Base-by-base conservation (phyloP, 768 basidiomycete species). In the Suillus placidus region DNA sequence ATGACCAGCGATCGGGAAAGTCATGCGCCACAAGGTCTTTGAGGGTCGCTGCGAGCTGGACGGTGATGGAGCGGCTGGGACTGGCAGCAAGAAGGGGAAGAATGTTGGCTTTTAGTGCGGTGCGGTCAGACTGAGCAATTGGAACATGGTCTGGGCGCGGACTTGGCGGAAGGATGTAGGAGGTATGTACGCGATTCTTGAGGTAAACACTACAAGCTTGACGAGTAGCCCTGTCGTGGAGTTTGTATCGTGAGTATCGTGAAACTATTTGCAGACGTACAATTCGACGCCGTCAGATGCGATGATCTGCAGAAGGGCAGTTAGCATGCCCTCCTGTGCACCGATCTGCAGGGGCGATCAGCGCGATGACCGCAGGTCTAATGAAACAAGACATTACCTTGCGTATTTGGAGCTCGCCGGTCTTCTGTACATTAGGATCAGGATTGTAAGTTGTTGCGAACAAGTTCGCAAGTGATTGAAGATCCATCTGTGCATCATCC, bases 161-260 rank as follows among this genome's bases (percentile, higher is more conserved):
- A 37, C 64, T 64, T 40, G 68, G 61, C 52, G 62, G 58, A 71
- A 87, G 71, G 67, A 82, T 75, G 74, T 94, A 96, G 23, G 83
- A 83, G 6, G 83, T 81, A 64, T 86, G 84, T 66, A 96, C 87
- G 71, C 95, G 90, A 76, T 97, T 97, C 79, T 97, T 97, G 71
- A 96, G 83, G 85, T 90, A 97, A 26, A 97, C 92, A 16, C 90
- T 84, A 69, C 91, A 89, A 0, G 94, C 90, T 71, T 95, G 93
- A 47, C 93, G 91, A 63, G 90, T 93, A 32, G 92, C 84, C 64
- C 92, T 94, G 75, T 32, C 12, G 34, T 63, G 2, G 30, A 65
- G 10, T 42, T 6, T 8, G 18, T 32, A 63, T 35, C 4, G 13
- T 13, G 54, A 7, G 61, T 23, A 52, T 37, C 10, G 13, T 32